Percentiles rank a stretch among this genome's conserved stretches.
Conservation (phyloP, 176 grass and related monocot genomes). For the Triticum aestivum region DNA sequence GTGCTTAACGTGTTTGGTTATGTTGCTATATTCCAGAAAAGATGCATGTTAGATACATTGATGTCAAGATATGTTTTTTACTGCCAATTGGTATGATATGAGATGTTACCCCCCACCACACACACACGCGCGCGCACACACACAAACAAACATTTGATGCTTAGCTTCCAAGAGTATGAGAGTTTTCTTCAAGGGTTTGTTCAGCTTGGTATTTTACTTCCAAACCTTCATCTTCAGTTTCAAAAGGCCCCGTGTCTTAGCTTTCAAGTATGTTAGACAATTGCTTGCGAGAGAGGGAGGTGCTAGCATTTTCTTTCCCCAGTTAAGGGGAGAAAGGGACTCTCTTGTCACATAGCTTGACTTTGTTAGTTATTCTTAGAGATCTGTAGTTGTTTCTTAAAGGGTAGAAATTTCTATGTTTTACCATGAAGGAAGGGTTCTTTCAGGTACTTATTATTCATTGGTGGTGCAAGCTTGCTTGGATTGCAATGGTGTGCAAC, state of each 20-base stretch:
- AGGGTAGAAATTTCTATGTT: conserved; percentile 19
- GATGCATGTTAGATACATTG: background rate
- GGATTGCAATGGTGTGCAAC: conserved; percentile 34
- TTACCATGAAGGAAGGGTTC: conserved; percentile 3
- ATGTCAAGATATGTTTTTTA: conserved; percentile 24
- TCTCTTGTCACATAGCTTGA: conserved; percentile 13
- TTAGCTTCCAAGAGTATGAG: conserved; percentile 36
- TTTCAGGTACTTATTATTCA: background rate
- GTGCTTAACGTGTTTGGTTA: background rate
- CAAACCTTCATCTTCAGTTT: background rate
- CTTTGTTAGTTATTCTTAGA: conserved; percentile 28
- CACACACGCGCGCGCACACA: too few relatives aligned
- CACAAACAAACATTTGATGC: background rate
- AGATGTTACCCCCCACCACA: background rate
- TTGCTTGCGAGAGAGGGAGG: background rate
- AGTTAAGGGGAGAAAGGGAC: conserved; percentile 17
- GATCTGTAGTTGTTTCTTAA: conserved; percentile 18
- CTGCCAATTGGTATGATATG: background rate
- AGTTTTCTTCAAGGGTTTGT: conserved; percentile 24
- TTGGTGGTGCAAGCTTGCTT: conserved; percentile 34
- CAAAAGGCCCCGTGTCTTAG: conserved; percentile 33
- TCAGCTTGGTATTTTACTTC: conserved; percentile 21
- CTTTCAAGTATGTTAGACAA: conserved; percentile 36
- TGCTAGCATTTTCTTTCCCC: conserved; percentile 22
- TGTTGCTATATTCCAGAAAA: conserved; percentile 17